Base-by-base conservation (phyloP, 2,329 filamentous ascomycete genomes). In the Zasmidium cellare region DNA sequence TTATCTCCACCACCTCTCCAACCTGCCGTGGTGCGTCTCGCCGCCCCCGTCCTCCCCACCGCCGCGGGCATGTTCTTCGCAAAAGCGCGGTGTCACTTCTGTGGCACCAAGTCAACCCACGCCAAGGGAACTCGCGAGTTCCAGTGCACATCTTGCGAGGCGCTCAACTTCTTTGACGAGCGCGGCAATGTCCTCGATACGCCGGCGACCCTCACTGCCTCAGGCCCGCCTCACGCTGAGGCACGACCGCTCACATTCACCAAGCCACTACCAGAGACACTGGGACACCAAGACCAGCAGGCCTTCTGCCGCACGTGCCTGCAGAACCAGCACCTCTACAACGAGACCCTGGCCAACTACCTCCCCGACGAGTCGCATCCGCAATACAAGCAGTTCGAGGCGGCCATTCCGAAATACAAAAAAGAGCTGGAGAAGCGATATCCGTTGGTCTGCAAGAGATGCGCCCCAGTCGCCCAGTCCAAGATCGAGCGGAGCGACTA, bases 101-200 rank as follows among this genome's bases (percentile, higher is more conserved):
- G 92, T 75, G 88, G 89, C 66, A 81, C 81, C 71, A 85, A 83
- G 66, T 89, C 88, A 31, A 79, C 80, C 31, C 79, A 84, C 56
- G 79, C 75, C 63, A 86, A 83, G 67, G 82, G 85, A 66, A 79
- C 85, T 56, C 82, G 80, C 71, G 82, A 86, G 68, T 96, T 92
- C 76, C 79, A 86, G 47, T 96, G 92, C 75, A 76, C 82, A 19
- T 79, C 83, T 60, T 99, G 94, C 79, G 90, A 94, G 68, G 90
- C 92, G 18, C 86, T 88, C 58, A 99, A 97, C 75, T 90, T 91
- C 77, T 80, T 97, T 28, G 94, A 99, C 72, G 82, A 93, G 89
- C 85, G 91, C 72, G 93, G 93, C 69, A 87, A 96, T 51, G 94
- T 97, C 64, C 89, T 90, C 56, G 93, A 99, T 74, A 91, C 92